Percentiles rank a stretch among this genome's conserved stretches.
Evolutionary conservation across 306 rosid genomes (phyloP).

Genomic region (Vachellia pachyceras): DNA sequence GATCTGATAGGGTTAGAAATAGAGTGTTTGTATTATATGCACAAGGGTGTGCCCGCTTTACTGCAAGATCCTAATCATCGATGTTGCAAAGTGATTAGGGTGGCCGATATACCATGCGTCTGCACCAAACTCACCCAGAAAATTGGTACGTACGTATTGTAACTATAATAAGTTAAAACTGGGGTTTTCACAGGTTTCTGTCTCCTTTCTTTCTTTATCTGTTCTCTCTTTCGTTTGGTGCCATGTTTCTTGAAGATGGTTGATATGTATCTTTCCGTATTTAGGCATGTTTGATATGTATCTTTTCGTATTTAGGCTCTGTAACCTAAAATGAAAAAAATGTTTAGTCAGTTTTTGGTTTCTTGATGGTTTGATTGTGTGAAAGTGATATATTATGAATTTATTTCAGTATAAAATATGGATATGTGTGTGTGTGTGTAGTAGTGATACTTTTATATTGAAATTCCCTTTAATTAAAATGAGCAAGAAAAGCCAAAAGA

Average conservation of each 20-base stretch:
- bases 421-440: not conserved
- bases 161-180: not conserved
- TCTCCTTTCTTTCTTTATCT: not conserved
- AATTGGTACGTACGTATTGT: not conserved
- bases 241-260: conserved; percentile 24
- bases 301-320: not conserved
- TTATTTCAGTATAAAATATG: not conserved
- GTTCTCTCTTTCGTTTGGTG: conserved; percentile 17
- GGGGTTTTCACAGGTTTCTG: not conserved
- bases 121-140: conserved; percentile 28
- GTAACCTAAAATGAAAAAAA: not conserved
- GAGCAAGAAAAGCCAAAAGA: not conserved
- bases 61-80: conserved; percentile 15
- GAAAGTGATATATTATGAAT: not conserved
- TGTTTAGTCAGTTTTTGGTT: not conserved
- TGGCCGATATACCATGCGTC: conserved; percentile 31
- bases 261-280: conserved; percentile 29
- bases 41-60: not conserved
- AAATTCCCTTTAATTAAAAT: not conserved
- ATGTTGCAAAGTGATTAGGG: conserved; percentile 26
- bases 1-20: conserved; percentile 31
- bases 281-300: too few species aligned
- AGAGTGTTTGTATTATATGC: conserved; percentile 42
- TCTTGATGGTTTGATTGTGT: not conserved
- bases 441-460: not conserved